These are phyloP conservation scores for Chaetomium sp. DNA, from an alignment of 2,329 filamentous ascomycete species.

Conservation along the genomic window DNA sequence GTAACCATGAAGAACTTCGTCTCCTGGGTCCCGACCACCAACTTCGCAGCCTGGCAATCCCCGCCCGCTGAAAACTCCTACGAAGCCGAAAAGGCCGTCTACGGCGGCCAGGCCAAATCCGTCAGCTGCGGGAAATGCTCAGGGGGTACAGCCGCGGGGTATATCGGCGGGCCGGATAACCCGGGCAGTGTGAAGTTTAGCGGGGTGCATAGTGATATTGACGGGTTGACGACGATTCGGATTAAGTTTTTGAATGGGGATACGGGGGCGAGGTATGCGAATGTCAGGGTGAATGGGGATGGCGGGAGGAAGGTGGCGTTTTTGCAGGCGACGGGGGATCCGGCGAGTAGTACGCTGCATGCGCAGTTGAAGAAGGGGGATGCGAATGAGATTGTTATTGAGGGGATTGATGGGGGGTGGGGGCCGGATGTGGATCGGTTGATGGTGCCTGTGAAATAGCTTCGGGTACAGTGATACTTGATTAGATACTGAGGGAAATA, in stretches of 20 bases:
- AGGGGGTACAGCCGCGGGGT: slow-evolving; percentile 43
- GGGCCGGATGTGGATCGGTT: slow-evolving; percentile 49
- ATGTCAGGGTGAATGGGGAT: slow-evolving; percentile 50
- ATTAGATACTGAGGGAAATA: not conserved
- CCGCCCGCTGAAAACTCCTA: slow-evolving; percentile 36
- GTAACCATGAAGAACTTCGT: slow-evolving; percentile 43
- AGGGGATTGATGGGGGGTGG: slow-evolving; percentile 34
- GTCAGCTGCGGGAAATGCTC: slow-evolving; percentile 48
- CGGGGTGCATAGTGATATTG: slow-evolving; percentile 37
- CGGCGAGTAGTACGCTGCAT: slow-evolving; percentile 41
- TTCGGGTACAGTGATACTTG: not conserved
- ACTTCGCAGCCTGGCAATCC: slow-evolving; percentile 47
- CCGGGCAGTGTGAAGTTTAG: slow-evolving; percentile 42
- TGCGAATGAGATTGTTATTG: slow-evolving; percentile 43
- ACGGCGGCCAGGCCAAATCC: slow-evolving; percentile 39
- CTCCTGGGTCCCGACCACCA: slow-evolving; percentile 19
- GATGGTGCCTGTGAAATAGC: slow-evolving; percentile 38
- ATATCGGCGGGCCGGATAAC: slow-evolving; percentile 43
- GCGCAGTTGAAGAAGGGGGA: slow-evolving; percentile 40
- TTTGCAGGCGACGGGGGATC: slow-evolving; percentile 40
- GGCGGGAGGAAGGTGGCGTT: slow-evolving; percentile 45
- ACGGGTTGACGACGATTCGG: slow-evolving; percentile 44
- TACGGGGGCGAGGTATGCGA: slow-evolving; percentile 43
- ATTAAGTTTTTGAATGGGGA: slow-evolving; percentile 54
- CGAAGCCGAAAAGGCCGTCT: slow-evolving; percentile 45